phyloP scores from a whole-genome alignment of 768 basidiomycete species.

The Trichaptum fuscoviolaceum region DNA sequence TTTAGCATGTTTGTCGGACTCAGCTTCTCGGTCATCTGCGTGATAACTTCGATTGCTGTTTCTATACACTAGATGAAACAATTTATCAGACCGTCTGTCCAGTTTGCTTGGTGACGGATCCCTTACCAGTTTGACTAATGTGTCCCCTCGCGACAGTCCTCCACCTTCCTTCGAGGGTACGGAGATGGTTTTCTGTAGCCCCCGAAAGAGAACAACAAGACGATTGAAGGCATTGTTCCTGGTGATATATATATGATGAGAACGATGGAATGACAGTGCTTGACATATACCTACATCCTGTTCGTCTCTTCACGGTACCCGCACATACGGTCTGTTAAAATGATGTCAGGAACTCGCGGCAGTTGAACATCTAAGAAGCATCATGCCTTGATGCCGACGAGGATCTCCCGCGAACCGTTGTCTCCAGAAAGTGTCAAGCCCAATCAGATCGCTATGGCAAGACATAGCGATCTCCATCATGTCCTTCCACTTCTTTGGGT shows the following conservation, averaged over 20 bases:
- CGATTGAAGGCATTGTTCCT: constrained; percentile 1
- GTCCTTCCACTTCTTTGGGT: not conserved
- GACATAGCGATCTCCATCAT: not conserved
- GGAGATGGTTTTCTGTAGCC: not conserved
- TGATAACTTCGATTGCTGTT: not conserved
- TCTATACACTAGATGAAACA: not conserved
- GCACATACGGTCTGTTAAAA: not conserved
- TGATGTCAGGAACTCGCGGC: not conserved
- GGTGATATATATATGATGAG: not conserved
- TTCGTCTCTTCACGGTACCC: not conserved
- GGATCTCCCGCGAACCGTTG: not conserved
- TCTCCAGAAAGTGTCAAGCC: not conserved
- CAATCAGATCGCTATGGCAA: not conserved
- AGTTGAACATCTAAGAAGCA: not conserved
- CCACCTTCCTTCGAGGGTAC: not conserved
- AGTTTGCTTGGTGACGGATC: not conserved
- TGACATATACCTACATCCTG: not conserved
- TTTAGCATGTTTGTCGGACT: not conserved
- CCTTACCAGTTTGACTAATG: not conserved
- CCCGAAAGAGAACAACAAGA: not conserved
- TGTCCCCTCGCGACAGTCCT: not conserved
- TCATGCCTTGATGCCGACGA: not conserved
- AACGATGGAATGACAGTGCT: not conserved
- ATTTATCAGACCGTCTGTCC: not conserved
- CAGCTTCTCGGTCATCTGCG: constrained; percentile 2